Percentiles rank a stretch among this genome's conserved stretches.
phyloP scores from a whole-genome alignment of 495 filamentous ascomycete species.

The Penicillium salamii region DNA sequence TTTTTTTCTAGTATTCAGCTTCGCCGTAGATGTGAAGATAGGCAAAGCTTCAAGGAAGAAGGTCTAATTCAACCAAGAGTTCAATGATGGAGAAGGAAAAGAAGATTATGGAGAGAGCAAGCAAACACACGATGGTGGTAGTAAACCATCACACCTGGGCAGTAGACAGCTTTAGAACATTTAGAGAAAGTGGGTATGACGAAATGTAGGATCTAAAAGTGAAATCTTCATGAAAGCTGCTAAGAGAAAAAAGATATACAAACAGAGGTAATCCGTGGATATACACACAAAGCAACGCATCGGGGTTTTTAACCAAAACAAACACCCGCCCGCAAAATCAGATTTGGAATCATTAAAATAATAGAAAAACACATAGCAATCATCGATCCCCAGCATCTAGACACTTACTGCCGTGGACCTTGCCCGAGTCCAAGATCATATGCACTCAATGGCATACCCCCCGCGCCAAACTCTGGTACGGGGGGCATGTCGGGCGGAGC shows the following conservation, averaged over 20 bases:
- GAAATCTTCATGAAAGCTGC: not conserved
- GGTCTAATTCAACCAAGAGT: no score
- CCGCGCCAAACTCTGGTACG: slow-evolving; percentile 18
- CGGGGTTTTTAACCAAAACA: slow-evolving; percentile 5
- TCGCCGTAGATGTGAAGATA: no score
- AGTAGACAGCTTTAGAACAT: no score
- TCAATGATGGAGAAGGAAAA: no score
- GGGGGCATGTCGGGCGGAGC: not conserved
- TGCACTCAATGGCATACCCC: slow-evolving; percentile 26
- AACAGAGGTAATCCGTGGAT: not conserved
- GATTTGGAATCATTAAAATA: slow-evolving; percentile 6
- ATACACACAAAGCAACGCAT: not conserved
- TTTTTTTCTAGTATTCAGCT: not conserved
- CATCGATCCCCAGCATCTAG: no score
- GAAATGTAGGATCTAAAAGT: no score
- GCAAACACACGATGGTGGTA: no score
- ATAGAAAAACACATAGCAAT: slow-evolving; percentile 13
- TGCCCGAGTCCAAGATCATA: slow-evolving; percentile 30
- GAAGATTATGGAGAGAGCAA: no score
- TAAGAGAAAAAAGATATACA: not conserved
- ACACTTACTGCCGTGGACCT: slow-evolving; percentile 8
- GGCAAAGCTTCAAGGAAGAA: no score
- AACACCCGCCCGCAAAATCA: slow-evolving; percentile 3
- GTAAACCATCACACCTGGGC: no score
- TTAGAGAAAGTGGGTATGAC: no score